phyloP scores from a whole-genome alignment of 768 basidiomycete species.

The Suillus brevipes region DNA sequence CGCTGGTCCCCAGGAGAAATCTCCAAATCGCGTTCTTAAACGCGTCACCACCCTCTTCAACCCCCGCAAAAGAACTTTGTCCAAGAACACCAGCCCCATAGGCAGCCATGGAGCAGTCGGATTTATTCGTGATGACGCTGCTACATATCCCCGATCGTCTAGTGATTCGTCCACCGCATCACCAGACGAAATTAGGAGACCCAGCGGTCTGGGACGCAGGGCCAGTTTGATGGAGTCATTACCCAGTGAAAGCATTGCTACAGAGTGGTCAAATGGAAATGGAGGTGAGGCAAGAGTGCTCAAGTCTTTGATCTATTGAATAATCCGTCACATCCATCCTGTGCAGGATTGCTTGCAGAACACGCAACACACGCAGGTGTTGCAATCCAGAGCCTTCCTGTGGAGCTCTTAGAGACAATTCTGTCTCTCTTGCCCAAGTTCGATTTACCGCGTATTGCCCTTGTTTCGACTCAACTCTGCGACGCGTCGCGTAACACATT shows the following conservation, averaged over 20 bases:
- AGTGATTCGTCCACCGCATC: constrained; percentile 20
- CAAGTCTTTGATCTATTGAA: constrained; percentile 20
- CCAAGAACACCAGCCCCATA: constrained; percentile 14
- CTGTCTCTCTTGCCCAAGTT: constrained; percentile 22
- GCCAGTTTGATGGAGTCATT: constrained; percentile 27
- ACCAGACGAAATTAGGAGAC: constrained; percentile 34
- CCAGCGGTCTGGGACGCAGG: constrained; percentile 32
- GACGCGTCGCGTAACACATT: constrained; percentile 21
- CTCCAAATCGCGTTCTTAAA: constrained; percentile 27
- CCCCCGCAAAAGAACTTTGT: constrained; percentile 21
- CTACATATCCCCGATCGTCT: constrained; percentile 24
- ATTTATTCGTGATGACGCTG: constrained; percentile 16
- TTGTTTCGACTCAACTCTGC: constrained; percentile 26
- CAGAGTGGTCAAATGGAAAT: neutral
- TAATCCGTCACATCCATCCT: constrained; percentile 4
- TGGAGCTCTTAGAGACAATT: constrained; percentile 20
- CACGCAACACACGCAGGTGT: neutral
- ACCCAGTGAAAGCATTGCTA: constrained; percentile 13
- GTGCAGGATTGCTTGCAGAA: neutral
- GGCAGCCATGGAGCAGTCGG: constrained; percentile 17
- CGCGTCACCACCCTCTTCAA: constrained; percentile 31
- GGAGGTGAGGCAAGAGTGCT: constrained; percentile 6
- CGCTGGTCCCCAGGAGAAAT: constrained; percentile 18
- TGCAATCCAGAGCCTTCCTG: constrained; percentile 17
- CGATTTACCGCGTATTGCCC: constrained; percentile 23